Conservation (phyloP, 306 rosid species). For the Begonia peltatifolia region DNA sequence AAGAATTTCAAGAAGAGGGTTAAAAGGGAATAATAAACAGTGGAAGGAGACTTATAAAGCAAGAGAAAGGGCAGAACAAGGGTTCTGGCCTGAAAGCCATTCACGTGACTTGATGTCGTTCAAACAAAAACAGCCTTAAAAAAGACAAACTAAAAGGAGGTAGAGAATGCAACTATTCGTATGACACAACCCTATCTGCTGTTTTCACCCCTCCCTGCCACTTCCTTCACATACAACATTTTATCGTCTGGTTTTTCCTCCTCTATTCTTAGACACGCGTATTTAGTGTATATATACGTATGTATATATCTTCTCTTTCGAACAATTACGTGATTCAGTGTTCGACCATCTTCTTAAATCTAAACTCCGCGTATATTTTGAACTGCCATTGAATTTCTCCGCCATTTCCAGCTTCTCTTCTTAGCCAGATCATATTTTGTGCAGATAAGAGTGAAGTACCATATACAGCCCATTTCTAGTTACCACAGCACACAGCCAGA, state of each 20-base stretch:
- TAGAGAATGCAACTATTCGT: conserved; percentile 37
- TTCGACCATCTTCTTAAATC: no score
- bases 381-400: neutral
- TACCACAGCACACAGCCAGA: no score
- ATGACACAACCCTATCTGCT: conserved; percentile 25
- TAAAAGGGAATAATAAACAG: conserved; percentile 4
- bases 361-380: neutral
- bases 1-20: conserved; percentile 6
- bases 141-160: conserved; percentile 42
- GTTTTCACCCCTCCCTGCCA: conserved; percentile 9
- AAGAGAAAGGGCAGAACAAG: conserved; percentile 15
- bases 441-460: no score
- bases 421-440: neutral
- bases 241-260: no score
- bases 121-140: conserved; percentile 16
- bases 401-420: neutral
- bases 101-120: conserved; percentile 41
- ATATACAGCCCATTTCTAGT: no score
- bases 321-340: no score
- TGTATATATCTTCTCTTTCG: no score
- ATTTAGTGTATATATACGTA: no score
- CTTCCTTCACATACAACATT: neutral
- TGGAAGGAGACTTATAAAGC: conserved; percentile 9
- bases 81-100: conserved; percentile 11
- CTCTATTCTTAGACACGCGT: no score